A percentile compares a stretch with the other conserved stretches of the same genome.
These are phyloP conservation scores for Ophiocordyceps polyrhachis-furcata DNA, from an alignment of 2,329 filamentous ascomycete species.

Conservation along the genomic window DNA sequence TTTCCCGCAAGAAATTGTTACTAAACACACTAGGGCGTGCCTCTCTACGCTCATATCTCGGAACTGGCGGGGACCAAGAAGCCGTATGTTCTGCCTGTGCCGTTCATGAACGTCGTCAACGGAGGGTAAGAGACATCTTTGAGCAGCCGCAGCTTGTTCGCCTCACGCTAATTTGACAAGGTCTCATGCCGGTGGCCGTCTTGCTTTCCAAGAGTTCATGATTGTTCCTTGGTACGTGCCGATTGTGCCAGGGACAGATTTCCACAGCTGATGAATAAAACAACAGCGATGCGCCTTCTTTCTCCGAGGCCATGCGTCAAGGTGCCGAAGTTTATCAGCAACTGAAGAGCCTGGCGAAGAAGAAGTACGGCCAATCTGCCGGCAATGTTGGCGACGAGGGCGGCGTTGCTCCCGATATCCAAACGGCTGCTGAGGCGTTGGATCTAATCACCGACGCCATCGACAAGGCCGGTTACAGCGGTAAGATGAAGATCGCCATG, in stretches of 20 bases:
- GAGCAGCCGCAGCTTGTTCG: not conserved
- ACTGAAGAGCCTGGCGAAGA: conserved; percentile 93
- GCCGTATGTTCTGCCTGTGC: conserved; percentile 75
- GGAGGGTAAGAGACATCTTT: conserved; percentile 30
- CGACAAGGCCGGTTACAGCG: conserved; percentile 85
- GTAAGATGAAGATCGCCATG: conserved; percentile 96
- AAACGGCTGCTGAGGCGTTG: conserved; percentile 89
- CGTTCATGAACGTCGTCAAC: conserved; percentile 89
- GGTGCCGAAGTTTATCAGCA: conserved; percentile 96
- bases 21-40: conserved; percentile 36
- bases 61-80: conserved; percentile 81
- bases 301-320: conserved; percentile 91
- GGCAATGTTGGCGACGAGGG: conserved; percentile 99
- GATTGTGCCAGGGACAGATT: not conserved
- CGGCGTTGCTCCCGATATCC: conserved; percentile 97
- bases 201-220: conserved; percentile 95
- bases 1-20: not conserved
- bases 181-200: conserved; percentile 90
- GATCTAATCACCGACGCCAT: conserved; percentile 92
- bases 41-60: conserved; percentile 75
- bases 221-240: conserved; percentile 57
- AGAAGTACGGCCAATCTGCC: conserved; percentile 97
- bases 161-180: conserved; percentile 18
- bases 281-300: conserved; percentile 58
- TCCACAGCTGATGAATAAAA: not conserved